phyloP scores from a whole-genome alignment of 129 eudicot genomes.

The Flaveria ramosissima region DNA sequence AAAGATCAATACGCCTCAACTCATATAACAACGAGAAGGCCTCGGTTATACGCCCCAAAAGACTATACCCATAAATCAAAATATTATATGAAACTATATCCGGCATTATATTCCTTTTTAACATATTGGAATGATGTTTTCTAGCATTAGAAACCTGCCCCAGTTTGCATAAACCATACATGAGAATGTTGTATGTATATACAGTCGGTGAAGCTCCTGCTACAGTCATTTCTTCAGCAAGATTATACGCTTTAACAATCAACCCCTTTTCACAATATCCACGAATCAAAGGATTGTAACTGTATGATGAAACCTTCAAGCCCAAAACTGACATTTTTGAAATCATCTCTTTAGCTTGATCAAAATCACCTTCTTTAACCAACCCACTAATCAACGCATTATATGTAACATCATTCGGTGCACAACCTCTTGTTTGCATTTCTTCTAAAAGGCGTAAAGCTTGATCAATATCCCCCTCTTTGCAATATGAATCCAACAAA shows the following conservation, averaged over 20 bases:
- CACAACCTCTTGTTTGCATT: slow-evolving; percentile 52
- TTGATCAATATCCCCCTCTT: slow-evolving; percentile 50
- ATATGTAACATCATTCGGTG: slow-evolving; percentile 50
- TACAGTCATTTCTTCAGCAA: slow-evolving; percentile 57
- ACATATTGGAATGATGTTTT: slow-evolving; percentile 50
- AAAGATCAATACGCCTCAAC: slow-evolving; percentile 40
- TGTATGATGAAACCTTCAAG: slow-evolving; percentile 53
- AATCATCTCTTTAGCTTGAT: slow-evolving; percentile 53
- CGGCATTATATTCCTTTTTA: slow-evolving; percentile 47
- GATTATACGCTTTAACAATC: slow-evolving; percentile 55
- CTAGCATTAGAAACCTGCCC: slow-evolving; percentile 51
- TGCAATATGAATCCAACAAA: slow-evolving; percentile 61
- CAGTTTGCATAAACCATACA: slow-evolving; percentile 63
- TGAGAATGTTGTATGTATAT: slow-evolving; percentile 52
- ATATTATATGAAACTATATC: slow-evolving; percentile 62
- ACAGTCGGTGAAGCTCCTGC: slow-evolving; percentile 52
- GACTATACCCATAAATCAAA: slow-evolving; percentile 63
- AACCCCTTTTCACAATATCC: slow-evolving; percentile 64
- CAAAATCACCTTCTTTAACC: slow-evolving; percentile 47
- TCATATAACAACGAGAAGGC: slow-evolving; percentile 56
- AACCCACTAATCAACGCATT: slow-evolving; percentile 55
- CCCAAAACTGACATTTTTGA: slow-evolving; percentile 45
- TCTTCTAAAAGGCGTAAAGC: slow-evolving; percentile 45
- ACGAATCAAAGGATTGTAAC: slow-evolving; percentile 61
- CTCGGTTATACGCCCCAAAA: slow-evolving; percentile 49